A percentile compares a stretch with the other conserved stretches of the same genome.
phyloP scores from a whole-genome alignment of 805 yeast species.

The Brettanomyces naardenensis region DNA sequence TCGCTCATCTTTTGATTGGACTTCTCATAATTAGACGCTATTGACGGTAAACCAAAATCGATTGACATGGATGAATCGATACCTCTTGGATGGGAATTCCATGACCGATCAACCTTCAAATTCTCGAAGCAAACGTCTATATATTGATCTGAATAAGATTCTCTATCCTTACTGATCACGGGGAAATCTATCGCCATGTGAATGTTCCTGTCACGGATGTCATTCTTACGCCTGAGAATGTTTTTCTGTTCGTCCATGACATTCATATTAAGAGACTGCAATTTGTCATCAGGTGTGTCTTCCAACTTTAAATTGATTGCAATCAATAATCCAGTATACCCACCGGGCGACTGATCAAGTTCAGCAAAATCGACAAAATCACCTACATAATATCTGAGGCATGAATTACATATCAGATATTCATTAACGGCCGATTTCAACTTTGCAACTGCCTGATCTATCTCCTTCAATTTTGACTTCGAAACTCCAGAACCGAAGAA shows the following conservation, averaged over 20 bases:
- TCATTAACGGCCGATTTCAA: neutral
- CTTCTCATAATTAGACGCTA: slow-evolving; percentile 15
- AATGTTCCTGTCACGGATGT: slow-evolving; percentile 9
- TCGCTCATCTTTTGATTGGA: slow-evolving; percentile 12
- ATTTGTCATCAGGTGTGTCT: slow-evolving; percentile 10
- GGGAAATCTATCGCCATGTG: slow-evolving; percentile 20
- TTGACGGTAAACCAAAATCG: slow-evolving; percentile 21
- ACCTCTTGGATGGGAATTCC: slow-evolving; percentile 15
- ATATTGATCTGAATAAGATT: slow-evolving; percentile 13
- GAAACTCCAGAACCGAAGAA: neutral
- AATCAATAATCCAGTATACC: slow-evolving; percentile 10
- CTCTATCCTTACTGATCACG: slow-evolving; percentile 6
- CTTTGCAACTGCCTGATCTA: neutral
- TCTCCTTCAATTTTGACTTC: neutral
- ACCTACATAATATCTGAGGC: slow-evolving; percentile 11
- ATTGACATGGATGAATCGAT: slow-evolving; percentile 14
- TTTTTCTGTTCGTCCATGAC: slow-evolving; percentile 22
- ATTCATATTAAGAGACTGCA: slow-evolving; percentile 21
- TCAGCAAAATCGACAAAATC: slow-evolving; percentile 8
- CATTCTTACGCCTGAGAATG: slow-evolving; percentile 19
- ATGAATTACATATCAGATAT: slow-evolving; percentile 8
- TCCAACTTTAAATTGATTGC: slow-evolving; percentile 16
- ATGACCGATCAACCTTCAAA: slow-evolving; percentile 21
- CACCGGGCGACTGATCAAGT: neutral
- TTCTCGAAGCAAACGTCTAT: slow-evolving; percentile 27